Base-by-base conservation (phyloP, 1,284 basidiomycete genomes). In the Trichosporon sp. region DNA sequence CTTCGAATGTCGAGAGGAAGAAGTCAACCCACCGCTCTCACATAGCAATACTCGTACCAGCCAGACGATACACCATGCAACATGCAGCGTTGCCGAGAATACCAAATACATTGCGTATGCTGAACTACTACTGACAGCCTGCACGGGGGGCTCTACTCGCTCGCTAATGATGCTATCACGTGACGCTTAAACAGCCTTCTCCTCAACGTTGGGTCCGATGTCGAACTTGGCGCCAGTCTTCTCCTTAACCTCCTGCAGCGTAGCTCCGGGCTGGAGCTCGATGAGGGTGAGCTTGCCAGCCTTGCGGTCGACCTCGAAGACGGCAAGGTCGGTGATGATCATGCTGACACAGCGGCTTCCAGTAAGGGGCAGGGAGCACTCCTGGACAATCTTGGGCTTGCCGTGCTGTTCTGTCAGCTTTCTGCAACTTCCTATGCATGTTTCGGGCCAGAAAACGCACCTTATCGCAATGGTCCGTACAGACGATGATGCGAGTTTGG, bases 251-350 rank as follows among this genome's bases (percentile, higher is more conserved):
- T 95, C 90, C 46, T 94, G 89, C 58, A 95, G 76, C 8, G 87
- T 89, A 7, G 89, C 87, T 13, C 92, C 92, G 66, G 91, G 87
- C 54, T 89, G 89, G 52, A 96, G 78, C 78, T 96, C 95, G 62
- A 86, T 86, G 71, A 96, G 82, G 49, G 86, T 86, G 76, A 98
- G 82, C 69, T 84, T 85, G 16, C 90, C 89, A 16, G 56, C 64
- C 49, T 85, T 85, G 59, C 91, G 85, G 78, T 96, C 90, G n/a
- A 97, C 91, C 59, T 90, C 84, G 79, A 98, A 98, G 52, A 94
- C 56, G 56, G 56, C 56, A 23, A 95, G 84, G 73, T 98, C 95
- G 1, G 95, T 97, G 77, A 98, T 88, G 77, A 97, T 95, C 71
- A 88, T 86, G 80, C 88, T 90, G 66, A 97, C 91, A 56, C 91